Conservation (phyloP, 2,329 filamentous ascomycete genomes). For the Aspergillus sp. region DNA sequence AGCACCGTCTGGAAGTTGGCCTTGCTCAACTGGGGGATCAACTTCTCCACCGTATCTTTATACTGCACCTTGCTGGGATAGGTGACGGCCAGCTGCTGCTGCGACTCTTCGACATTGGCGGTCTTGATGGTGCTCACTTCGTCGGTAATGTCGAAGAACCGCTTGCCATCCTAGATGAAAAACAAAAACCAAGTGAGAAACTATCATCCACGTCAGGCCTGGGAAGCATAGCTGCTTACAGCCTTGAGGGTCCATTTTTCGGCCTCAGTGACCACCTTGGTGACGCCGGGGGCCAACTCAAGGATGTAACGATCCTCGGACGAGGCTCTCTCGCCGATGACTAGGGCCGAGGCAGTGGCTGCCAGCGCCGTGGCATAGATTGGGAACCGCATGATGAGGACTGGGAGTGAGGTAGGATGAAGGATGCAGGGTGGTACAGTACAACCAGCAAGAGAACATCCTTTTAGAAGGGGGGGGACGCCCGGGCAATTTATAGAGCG, state of each 20-base stretch:
- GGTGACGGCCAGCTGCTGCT: not conserved
- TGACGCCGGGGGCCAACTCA: not conserved
- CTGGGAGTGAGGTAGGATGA: not conserved
- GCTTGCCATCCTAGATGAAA: not conserved
- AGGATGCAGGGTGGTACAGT: not conserved
- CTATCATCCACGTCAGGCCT: not conserved
- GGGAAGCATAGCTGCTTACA: not conserved
- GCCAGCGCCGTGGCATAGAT: not conserved
- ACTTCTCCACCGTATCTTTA: not conserved
- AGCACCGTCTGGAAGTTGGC: slow-evolving; percentile 1
- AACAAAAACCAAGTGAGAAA: not conserved
- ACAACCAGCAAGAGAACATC: not conserved
- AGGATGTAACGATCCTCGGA: not conserved
- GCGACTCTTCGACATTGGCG: not conserved
- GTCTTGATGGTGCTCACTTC: not conserved
- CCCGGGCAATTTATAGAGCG: not conserved
- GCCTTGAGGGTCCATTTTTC: slow-evolving; percentile 5
- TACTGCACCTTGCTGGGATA: not conserved
- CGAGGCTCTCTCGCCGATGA: not conserved
- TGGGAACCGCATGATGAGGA: not conserved
- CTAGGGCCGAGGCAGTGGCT: not conserved
- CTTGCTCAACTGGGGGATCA: slow-evolving; percentile 1
- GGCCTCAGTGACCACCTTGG: slow-evolving; percentile 1
- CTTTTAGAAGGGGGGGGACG: not conserved
- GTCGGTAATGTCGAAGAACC: slow-evolving; percentile 2